Conservation (phyloP, 495 filamentous ascomycete genomes). For the Aspergillus leporis region DNA sequence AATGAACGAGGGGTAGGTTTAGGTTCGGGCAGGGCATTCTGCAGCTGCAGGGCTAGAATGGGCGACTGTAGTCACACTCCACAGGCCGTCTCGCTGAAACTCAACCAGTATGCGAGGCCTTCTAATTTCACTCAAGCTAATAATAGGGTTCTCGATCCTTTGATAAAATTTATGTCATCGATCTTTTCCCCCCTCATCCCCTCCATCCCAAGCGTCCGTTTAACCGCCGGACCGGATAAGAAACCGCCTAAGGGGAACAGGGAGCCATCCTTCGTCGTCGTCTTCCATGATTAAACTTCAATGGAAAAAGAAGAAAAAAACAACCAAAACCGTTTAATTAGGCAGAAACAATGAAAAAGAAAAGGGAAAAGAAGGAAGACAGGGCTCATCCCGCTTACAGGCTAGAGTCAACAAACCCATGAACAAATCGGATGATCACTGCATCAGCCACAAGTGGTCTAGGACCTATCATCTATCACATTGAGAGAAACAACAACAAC, state of each 20-base stretch:
- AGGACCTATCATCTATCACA: neutral
- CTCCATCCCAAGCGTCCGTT: neutral
- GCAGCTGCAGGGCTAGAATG: neutral
- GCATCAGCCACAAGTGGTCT: neutral
- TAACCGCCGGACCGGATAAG: neutral
- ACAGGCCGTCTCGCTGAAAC: slow-evolving; percentile 1
- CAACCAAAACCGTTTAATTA: neutral
- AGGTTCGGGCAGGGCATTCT: neutral
- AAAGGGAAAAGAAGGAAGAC: neutral
- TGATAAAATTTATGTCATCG: neutral
- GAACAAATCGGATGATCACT: neutral
- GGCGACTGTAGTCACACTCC: neutral
- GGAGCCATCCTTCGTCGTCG: neutral
- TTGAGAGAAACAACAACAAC: neutral
- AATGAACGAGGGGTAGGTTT: neutral
- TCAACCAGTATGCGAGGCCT: neutral
- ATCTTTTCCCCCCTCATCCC: neutral
- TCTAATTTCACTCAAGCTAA: neutral
- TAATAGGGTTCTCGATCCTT: neutral
- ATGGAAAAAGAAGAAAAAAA: neutral
- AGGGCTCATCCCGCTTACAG: neutral
- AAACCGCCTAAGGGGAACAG: neutral
- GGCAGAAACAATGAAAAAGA: neutral
- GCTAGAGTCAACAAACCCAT: neutral
- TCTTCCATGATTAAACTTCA: neutral